Percentiles rank a stretch among this genome's conserved stretches.
Evolutionary conservation across 106 monocot genomes (phyloP).

Genomic region (Amphibolis antarctica): DNA sequence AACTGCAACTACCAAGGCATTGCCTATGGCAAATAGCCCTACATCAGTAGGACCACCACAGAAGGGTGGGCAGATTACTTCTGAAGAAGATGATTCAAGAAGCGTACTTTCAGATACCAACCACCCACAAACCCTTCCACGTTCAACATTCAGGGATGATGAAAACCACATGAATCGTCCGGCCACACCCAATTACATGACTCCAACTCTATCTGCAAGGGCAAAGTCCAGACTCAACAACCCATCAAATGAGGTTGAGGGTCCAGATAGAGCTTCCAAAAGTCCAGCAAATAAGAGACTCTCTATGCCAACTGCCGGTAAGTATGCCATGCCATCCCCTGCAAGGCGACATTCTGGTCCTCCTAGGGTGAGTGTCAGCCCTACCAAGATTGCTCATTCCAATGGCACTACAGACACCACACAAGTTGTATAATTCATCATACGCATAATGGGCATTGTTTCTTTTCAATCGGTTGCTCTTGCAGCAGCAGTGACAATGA

Average conservation of each 20-base stretch:
- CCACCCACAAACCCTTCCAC: constrained; percentile 62
- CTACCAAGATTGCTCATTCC: not conserved
- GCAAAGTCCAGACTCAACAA: constrained; percentile 53
- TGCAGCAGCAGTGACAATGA: too few relatives aligned
- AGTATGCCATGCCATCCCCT: constrained; percentile 2
- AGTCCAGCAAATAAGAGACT: constrained; percentile 57
- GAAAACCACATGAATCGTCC: constrained; percentile 56
- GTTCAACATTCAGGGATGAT: constrained; percentile 44
- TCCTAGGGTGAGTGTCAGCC: constrained; percentile 41
- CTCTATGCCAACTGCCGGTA: constrained; percentile 41
- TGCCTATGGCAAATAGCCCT: constrained; percentile 6
- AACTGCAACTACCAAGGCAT: constrained; percentile 30
- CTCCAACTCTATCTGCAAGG: constrained; percentile 65
- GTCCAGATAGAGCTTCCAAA: constrained; percentile 30
- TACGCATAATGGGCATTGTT: too few relatives aligned
- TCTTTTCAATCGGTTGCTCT: too few relatives aligned
- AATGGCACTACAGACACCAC: not conserved
- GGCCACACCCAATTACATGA: constrained; percentile 81
- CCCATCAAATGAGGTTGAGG: constrained; percentile 22
- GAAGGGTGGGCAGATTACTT: constrained; percentile 12
- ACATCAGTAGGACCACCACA: constrained; percentile 41
- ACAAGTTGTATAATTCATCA: not conserved
- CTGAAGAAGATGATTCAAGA: constrained; percentile 51
- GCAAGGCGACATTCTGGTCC: constrained; percentile 75
- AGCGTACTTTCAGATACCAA: constrained; percentile 47